A percentile compares a stretch with the other conserved stretches of the same genome.
Conservation (phyloP, 2,329 filamentous ascomycete species). For the Sporothrix pseudoabietina region DNA sequence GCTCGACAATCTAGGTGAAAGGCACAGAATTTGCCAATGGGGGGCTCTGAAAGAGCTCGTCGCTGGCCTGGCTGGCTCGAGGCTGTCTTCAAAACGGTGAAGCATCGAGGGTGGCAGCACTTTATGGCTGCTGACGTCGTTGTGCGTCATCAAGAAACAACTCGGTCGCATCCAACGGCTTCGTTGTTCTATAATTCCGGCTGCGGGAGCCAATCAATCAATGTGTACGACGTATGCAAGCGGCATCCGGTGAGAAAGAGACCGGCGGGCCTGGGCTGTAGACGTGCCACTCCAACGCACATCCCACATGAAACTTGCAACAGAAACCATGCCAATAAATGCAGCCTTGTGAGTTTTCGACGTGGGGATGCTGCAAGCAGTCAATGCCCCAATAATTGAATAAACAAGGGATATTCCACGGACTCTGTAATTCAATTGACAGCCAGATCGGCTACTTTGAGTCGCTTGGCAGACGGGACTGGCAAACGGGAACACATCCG, state of each 20-base stretch:
- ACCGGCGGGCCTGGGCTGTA: not conserved
- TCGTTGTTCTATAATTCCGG: not conserved
- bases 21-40: not conserved
- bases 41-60: not conserved
- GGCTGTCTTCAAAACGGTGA: not conserved
- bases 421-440: not conserved
- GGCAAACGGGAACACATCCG: not conserved
- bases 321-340: slow-evolving; percentile 24
- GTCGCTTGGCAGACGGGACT: slow-evolving; percentile 2
- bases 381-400: no score
- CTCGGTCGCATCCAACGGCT: not conserved
- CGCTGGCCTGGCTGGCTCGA: not conserved
- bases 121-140: not conserved
- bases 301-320: slow-evolving; percentile 22
- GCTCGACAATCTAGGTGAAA: not conserved
- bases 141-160: not conserved
- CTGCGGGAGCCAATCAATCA: not conserved
- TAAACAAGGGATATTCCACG: no score
- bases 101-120: not conserved
- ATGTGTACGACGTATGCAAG: not conserved
- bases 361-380: slow-evolving; percentile 17
- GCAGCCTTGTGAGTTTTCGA: not conserved
- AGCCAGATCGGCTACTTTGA: not conserved
- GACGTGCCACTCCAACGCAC: not conserved
- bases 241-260: not conserved